Evolutionary conservation across 106 monocot genomes (phyloP).

Genomic region (Cymbidium sinense): DNA sequence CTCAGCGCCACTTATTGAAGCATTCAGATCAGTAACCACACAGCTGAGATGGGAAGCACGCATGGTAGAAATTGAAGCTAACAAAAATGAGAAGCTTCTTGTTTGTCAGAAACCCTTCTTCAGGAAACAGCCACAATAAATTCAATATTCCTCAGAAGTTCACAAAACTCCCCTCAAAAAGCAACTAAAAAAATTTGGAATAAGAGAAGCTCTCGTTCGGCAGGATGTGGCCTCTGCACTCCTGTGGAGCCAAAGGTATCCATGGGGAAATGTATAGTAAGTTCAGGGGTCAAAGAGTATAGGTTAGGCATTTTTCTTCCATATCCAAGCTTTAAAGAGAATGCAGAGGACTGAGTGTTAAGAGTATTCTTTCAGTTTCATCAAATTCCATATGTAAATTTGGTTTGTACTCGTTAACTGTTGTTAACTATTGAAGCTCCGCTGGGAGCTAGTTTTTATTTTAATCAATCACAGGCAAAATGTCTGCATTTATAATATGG

Average conservation of each 20-base stretch:
- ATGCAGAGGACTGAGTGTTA: too few relatives aligned
- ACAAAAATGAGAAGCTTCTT: constrained; percentile 56
- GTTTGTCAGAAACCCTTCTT: constrained; percentile 81
- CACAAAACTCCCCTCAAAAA: background rate
- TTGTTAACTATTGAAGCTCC: too few relatives aligned
- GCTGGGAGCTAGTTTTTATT: too few relatives aligned
- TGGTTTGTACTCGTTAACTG: too few relatives aligned
- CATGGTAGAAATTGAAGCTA: constrained; percentile 37
- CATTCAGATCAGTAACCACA: constrained; percentile 37
- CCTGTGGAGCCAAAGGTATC: background rate
- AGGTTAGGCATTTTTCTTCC: too few relatives aligned
- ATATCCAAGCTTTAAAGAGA: too few relatives aligned
- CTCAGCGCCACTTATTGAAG: constrained; percentile 36
- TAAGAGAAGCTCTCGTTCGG: background rate
- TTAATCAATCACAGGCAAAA: too few relatives aligned
- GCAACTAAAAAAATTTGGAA: background rate
- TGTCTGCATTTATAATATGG: too few relatives aligned
- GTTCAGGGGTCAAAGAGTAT: background rate
- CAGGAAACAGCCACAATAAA: constrained; percentile 42
- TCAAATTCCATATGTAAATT: too few relatives aligned
- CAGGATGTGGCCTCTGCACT: background rate
- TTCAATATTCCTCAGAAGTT: background rate
- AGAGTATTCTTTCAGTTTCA: too few relatives aligned
- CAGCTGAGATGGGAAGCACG: constrained; percentile 75
- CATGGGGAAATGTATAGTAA: constrained; percentile 4